These are phyloP conservation scores for Yarrowia divulgata DNA, from an alignment of 805 yeast species.

Conservation along the genomic window DNA sequence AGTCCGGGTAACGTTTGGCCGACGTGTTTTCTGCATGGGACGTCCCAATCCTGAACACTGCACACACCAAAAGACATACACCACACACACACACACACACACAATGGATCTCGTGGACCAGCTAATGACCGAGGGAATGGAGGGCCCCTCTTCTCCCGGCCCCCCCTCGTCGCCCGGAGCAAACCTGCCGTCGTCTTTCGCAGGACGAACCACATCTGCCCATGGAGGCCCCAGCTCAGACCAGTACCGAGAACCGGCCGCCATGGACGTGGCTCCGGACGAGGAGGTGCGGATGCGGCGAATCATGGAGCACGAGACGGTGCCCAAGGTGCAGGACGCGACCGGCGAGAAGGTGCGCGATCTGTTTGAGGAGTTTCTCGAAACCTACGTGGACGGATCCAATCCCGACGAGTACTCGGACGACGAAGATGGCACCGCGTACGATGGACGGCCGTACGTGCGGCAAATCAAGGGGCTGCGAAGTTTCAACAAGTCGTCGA, in stretches of 20 bases:
- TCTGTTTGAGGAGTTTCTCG: constrained; percentile 83
- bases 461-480: constrained; percentile 85
- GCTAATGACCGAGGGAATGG: constrained; percentile 32
- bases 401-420: constrained; percentile 45
- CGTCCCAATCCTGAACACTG: background rate
- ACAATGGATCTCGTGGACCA: constrained; percentile 37
- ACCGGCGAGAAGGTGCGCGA: constrained; percentile 95
- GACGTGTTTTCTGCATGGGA: constrained; percentile 31
- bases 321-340: constrained; percentile 86
- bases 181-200: constrained; percentile 22
- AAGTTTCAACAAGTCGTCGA: constrained; percentile 72
- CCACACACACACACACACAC: constrained; percentile 9
- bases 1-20: constrained; percentile 14
- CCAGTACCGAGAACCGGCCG: constrained; percentile 20
- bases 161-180: constrained; percentile 39
- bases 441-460: constrained; percentile 66
- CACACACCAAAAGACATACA: background rate
- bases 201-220: constrained; percentile 33
- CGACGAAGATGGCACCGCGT: constrained; percentile 46
- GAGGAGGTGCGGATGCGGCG: constrained; percentile 36
- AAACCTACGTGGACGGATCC: constrained; percentile 62
- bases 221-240: constrained; percentile 32
- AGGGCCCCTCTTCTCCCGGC: constrained; percentile 33
- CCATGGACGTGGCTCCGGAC: constrained; percentile 8
- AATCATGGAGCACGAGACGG: constrained; percentile 48